Conservation (phyloP, 1,139 yeast genomes). For the Geotrichum citri-aurantii region DNA sequence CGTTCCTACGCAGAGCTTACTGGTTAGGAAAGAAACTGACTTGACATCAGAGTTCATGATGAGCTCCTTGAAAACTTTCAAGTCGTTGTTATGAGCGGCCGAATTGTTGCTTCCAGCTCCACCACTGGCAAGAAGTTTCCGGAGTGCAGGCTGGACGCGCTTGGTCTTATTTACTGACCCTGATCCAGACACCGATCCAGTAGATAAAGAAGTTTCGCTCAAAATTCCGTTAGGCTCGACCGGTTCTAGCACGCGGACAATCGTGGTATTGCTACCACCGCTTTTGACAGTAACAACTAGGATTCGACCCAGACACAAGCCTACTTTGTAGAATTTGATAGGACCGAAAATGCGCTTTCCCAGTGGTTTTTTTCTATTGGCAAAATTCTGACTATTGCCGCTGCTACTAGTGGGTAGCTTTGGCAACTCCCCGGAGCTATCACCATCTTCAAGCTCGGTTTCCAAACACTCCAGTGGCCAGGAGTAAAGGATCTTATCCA, state of each 20-base stretch:
- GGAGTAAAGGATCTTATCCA: conserved; percentile 77
- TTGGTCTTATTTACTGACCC: conserved; percentile 24
- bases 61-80: conserved; percentile 72
- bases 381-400: neutral
- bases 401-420: neutral
- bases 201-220: neutral
- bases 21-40: conserved; percentile 81
- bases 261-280: conserved; percentile 59
- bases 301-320: conserved; percentile 84
- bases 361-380: conserved; percentile 63
- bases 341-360: conserved; percentile 76
- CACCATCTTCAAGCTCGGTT: conserved; percentile 25
- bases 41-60: conserved; percentile 83
- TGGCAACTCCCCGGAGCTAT: neutral
- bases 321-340: conserved; percentile 84
- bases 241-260: conserved; percentile 79
- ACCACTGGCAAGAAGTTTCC: conserved; percentile 43
- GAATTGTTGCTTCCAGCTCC: conserved; percentile 29
- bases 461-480: conserved; percentile 76
- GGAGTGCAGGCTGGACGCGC: conserved; percentile 39
- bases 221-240: conserved; percentile 43
- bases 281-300: conserved; percentile 86
- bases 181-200: neutral
- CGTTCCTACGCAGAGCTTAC: conserved; percentile 89
- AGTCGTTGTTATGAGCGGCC: conserved; percentile 28